Base-by-base conservation (phyloP, 2,329 filamentous ascomycete genomes). In the Hymenoscyphus fraxineus region DNA sequence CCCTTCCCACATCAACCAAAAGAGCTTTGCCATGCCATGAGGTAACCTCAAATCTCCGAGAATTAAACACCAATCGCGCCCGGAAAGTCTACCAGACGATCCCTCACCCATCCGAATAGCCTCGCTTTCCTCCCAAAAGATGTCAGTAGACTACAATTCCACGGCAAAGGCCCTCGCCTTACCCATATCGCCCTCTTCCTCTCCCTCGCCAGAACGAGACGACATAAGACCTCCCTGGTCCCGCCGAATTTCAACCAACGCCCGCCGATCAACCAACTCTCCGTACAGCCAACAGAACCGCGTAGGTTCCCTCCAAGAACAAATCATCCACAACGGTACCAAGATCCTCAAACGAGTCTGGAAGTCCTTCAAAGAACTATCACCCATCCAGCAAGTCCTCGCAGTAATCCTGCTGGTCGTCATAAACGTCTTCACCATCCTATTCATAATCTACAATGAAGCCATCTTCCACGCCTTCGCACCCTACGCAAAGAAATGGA, bases 391-490 rank as follows among this genome's bases (percentile, higher is more conserved):
- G 76, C 85, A 85, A 70, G 76, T 86, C 6, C 79, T 88, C 22
- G 80, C 88, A 22, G 76, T 83, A 13, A 65, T 82, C 2, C 85
- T 79, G 31, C 77, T 80, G 9, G 59, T 89, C 16, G 73, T 82
- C 0, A 68, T 69, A 19, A 65, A 81, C n/a, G 80, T 85, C 9
- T 73, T 91, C 13, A 79, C 82, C 35, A 79, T 96, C 61, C 78
- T 93, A 4, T 88, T 91, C 75, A 79, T 96, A 63, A 76, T 94
- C 67, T 95, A 91, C 81, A 92, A 88, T 68, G 88, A 94, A 76
- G 79, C 83, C 69, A 89, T 98, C 75, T 96, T 97, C 79, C 82
- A 84, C 40, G 87, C 83, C 77, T 81, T 98, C 62, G 85, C 83
- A 13, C 92, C 93, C 6, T 77, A 88, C 13, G 92, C 93, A 27